Conservation (phyloP, 2,329 filamentous ascomycete genomes). For the Ophiostoma ips region DNA sequence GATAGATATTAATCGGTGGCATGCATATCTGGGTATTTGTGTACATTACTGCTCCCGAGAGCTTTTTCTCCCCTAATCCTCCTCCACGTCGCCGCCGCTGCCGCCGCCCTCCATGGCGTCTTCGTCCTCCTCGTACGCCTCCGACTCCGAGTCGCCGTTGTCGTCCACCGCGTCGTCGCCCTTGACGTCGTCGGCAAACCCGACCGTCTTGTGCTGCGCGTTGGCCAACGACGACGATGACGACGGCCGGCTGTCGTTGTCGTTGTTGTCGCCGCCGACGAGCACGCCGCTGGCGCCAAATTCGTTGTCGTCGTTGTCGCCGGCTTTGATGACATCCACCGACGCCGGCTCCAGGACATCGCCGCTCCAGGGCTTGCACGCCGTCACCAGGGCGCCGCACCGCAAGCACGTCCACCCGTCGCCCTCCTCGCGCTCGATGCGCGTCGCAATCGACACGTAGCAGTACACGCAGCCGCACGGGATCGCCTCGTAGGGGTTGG, state of each 20-base stretch:
- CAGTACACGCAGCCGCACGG: slow-evolving; percentile 90
- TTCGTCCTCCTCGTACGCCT: background rate
- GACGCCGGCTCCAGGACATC: slow-evolving; percentile 56
- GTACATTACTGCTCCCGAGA: too few species aligned
- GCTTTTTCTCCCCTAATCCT: too few species aligned
- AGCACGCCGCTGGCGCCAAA: background rate
- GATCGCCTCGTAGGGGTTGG: slow-evolving; percentile 86
- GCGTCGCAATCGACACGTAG: slow-evolving; percentile 85
- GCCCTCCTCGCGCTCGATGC: slow-evolving; percentile 82
- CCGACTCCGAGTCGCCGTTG: background rate
- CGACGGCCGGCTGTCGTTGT: background rate
- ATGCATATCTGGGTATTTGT: too few species aligned
- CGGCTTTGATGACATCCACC: background rate
- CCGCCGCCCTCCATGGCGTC: background rate
- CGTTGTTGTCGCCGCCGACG: background rate
- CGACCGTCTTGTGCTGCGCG: slow-evolving; percentile 38
- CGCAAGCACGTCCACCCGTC: slow-evolving; percentile 87
- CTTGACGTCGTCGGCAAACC: slow-evolving; percentile 43
- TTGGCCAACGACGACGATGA: slow-evolving; percentile 9
- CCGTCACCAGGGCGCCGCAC: slow-evolving; percentile 69
- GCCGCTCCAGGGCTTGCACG: slow-evolving; percentile 83
- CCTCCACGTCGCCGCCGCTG: background rate
- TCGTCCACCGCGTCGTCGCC: slow-evolving; percentile 10
- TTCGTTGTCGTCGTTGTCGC: background rate
- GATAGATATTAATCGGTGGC: too few species aligned